phyloP scores from a whole-genome alignment of 495 filamentous ascomycete genomes.

The Penicillium paxilli region DNA sequence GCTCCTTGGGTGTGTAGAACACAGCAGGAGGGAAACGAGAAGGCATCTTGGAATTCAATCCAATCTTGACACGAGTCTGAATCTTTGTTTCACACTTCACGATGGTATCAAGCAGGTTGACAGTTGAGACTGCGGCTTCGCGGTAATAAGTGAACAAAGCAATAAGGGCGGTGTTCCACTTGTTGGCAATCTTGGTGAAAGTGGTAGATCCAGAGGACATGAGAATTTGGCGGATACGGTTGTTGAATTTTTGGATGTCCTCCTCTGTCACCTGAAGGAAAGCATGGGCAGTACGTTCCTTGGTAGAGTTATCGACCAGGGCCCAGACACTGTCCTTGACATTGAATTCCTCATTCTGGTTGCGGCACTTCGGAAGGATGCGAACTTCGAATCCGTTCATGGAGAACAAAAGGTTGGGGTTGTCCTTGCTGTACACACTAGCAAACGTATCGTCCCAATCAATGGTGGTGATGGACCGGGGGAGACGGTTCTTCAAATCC shows the following conservation, averaged over 20 bases:
- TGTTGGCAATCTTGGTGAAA: slow-evolving; percentile 99
- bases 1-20: slow-evolving; percentile 98
- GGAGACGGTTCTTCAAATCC: slow-evolving; percentile 97
- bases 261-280: slow-evolving; percentile 99
- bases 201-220: slow-evolving; percentile 99
- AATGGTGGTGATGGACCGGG: slow-evolving; percentile 91
- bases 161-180: slow-evolving; percentile 98
- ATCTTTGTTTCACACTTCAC: slow-evolving; percentile 99
- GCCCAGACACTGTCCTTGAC: slow-evolving; percentile 99
- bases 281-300: slow-evolving; percentile 95
- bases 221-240: slow-evolving; percentile 95
- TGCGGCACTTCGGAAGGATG: slow-evolving; percentile 93
- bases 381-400: slow-evolving; percentile 99
- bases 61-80: slow-evolving; percentile 98
- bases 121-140: slow-evolving; percentile 96
- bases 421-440: slow-evolving; percentile 98
- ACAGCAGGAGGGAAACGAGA: slow-evolving; percentile 98
- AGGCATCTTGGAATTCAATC: slow-evolving; percentile 99
- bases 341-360: slow-evolving; percentile 93
- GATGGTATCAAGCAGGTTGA: slow-evolving; percentile 94
- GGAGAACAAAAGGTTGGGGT: slow-evolving; percentile 94
- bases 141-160: slow-evolving; percentile 99
- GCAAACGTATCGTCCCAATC: slow-evolving; percentile 99
- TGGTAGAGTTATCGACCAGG: slow-evolving; percentile 90
- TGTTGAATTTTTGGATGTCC: slow-evolving; percentile 99